Evolutionary conservation across 805 yeast genomes (phyloP), one percentile per base, ranked within the genome.

Genomic region (Ogataea dorogensis): DNA sequence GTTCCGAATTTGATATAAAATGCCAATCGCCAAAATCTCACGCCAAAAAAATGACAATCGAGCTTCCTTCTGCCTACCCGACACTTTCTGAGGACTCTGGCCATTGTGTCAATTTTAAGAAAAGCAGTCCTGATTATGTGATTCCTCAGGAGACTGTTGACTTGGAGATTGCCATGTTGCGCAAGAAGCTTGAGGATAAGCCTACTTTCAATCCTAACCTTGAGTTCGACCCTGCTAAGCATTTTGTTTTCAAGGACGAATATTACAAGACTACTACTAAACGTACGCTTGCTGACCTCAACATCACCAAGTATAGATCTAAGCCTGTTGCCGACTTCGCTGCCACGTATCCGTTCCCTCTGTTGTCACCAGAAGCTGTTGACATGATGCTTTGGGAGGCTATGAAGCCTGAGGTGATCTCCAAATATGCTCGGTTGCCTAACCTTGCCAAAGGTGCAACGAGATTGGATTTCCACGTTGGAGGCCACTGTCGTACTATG

Each of bases 331-430:
- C 58, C 11, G 61, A 64, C 14, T 53, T 64, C 41, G 71, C 49
- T 5, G 80, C 76, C 14, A 62, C 72, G 29, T 77, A 68, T 40
- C 79, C 83, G 2, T 77, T 77, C 54, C 79, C 79, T 6, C 55
- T 77, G 24, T 71, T 77, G 54, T 71, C 80, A 1, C 71, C 71
- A 28, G 81, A 77, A 47, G 81, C 81, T 3, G 62, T 75, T 34
- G 67, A 67, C 25, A 69, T 77, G 47, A 67, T 77, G 72, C 65
- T 71, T 44, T 67, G 69, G 55, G 81, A 77, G 50, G 51, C 73
- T 14, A 60, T 75, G 46, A 51, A 56, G 28, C 70, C 70, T 42
- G 69, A 69, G 17, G 51, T 61, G 5, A 63, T 75, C 36, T 41
- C 61, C 37, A 59, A 63, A 22, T 65, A 63, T 49, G 75, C 71